Conservation (phyloP, 2,329 filamentous ascomycete species). For the Paraphoma sp. region DNA sequence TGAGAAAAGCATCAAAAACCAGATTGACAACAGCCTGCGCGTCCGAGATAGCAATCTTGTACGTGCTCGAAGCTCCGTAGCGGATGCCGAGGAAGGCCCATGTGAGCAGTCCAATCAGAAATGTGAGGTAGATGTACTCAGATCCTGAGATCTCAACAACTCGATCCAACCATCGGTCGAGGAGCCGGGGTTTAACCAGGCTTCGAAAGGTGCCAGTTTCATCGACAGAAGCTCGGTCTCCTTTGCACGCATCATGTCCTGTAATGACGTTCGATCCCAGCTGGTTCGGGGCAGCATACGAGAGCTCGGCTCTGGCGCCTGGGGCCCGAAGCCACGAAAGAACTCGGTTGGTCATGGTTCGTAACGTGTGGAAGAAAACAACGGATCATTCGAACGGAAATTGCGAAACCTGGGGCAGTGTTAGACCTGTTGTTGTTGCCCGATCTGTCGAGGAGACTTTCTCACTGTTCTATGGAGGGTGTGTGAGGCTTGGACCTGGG, state of each 20-base stretch:
- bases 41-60: constrained; percentile 8
- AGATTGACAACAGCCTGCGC: constrained; percentile 8
- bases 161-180: constrained; percentile 6
- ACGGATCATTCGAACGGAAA: background rate
- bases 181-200: background rate
- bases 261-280: background rate
- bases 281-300: background rate
- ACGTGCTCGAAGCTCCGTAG: constrained; percentile 1
- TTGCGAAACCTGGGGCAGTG: background rate
- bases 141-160: constrained; percentile 8
- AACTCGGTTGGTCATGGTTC: background rate
- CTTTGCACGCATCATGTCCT: background rate
- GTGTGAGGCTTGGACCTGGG: background rate
- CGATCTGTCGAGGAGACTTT: background rate
- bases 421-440: background rate
- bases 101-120: constrained; percentile 1
- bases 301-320: background rate
- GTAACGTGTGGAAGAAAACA: background rate
- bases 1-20: constrained; percentile 8
- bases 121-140: constrained; percentile 1
- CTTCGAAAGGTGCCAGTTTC: background rate
- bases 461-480: background rate
- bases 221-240: background rate
- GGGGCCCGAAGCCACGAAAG: background rate
- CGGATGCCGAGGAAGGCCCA: constrained; percentile 9